A percentile compares a stretch with the other conserved stretches of the same genome.
phyloP scores from a whole-genome alignment of 768 basidiomycete species.

The Agrocybe pediades region DNA sequence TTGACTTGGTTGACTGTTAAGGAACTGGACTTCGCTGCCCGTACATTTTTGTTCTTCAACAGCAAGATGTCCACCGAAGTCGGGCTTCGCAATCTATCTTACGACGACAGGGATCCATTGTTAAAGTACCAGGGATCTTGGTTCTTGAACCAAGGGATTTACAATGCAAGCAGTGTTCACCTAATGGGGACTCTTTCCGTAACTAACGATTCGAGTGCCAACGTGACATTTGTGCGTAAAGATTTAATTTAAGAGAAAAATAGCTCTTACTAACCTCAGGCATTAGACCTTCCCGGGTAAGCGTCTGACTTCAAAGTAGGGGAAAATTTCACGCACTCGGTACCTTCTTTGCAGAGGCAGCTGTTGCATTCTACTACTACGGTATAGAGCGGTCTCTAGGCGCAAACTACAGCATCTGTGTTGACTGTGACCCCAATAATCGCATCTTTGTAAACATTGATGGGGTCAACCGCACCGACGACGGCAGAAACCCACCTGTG shows the following conservation, averaged over 20 bases:
- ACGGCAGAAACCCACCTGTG: constrained; percentile 31
- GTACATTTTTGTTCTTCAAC: no score
- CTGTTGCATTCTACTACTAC: constrained; percentile 29
- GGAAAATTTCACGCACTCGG: no score
- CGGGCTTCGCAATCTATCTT: constrained; percentile 19
- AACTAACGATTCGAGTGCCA: constrained; percentile 23
- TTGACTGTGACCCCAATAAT: constrained; percentile 32
- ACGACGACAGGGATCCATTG: constrained; percentile 25
- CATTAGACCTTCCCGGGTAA: constrained; percentile 15
- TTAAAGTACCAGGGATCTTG: constrained; percentile 23
- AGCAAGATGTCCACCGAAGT: no score
- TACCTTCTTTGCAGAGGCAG: constrained; percentile 18
- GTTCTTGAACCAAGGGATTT: constrained; percentile 21
- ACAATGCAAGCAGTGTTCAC: constrained; percentile 27
- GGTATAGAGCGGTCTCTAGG: constrained; percentile 29
- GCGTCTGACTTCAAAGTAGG: background rate
- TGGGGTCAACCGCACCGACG: constrained; percentile 24
- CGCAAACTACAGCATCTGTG: constrained; percentile 29
- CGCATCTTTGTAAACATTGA: constrained; percentile 24
- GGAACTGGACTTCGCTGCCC: no score
- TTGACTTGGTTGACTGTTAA: no score
- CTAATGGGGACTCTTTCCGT: constrained; percentile 27
- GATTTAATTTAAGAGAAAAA: background rate
- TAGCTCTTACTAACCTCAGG: background rate
- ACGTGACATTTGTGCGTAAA: constrained; percentile 29